Conservation (phyloP, 495 filamentous ascomycete species). For the Entonaema liquescens region DNA sequence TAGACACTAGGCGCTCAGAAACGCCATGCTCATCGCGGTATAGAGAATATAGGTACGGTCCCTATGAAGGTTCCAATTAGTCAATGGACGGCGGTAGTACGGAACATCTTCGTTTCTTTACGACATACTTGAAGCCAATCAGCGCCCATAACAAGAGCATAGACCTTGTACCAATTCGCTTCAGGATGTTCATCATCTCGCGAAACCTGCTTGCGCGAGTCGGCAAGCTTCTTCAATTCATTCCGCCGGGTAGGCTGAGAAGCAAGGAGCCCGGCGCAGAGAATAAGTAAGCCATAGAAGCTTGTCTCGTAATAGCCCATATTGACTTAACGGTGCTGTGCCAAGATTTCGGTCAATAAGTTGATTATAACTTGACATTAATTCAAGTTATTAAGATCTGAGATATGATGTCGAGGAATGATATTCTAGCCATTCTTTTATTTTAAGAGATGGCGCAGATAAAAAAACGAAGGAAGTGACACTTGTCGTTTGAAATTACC, state of each 20-base stretch:
- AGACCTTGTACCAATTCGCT: conserved; percentile 49
- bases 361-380: conserved; percentile 6
- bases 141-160: conserved; percentile 60
- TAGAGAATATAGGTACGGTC: conserved; percentile 64
- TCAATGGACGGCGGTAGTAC: background rate
- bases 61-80: conserved; percentile 40
- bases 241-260: conserved; percentile 39
- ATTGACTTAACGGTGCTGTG: conserved; percentile 7
- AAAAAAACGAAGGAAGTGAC: conserved; percentile 22
- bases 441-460: conserved; percentile 6
- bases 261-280: conserved; percentile 36
- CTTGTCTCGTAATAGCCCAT: conserved; percentile 44
- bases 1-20: conserved; percentile 54
- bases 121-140: conserved; percentile 63
- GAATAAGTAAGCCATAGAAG: conserved; percentile 32
- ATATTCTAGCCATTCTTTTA: conserved; percentile 17
- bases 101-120: background rate
- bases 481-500: conserved; percentile 49
- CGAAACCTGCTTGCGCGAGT: conserved; percentile 12
- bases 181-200: conserved; percentile 39
- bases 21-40: conserved; percentile 62
- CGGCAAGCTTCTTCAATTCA: conserved; percentile 28
- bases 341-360: conserved; percentile 7
- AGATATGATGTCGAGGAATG: conserved; percentile 8
- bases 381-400: conserved; percentile 7